Percentiles rank a stretch among this genome's conserved stretches.
Conservation (phyloP, 2,329 filamentous ascomycete species). For the Fonsecaea nubica region DNA sequence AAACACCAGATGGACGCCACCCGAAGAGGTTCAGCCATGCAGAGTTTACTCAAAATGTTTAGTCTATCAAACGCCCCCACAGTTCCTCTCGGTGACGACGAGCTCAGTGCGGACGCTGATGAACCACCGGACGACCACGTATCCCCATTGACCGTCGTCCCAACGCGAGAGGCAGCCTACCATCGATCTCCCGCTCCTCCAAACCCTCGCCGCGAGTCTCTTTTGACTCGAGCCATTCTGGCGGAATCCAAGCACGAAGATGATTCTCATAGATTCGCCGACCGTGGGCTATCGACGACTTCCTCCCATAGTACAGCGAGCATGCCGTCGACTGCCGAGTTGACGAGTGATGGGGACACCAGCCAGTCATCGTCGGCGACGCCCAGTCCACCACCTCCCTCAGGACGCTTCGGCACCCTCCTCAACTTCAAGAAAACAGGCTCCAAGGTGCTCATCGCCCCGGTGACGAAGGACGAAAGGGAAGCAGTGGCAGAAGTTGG, state of each 20-base stretch:
- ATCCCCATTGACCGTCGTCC: conserved; percentile 39
- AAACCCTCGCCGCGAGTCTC: conserved; percentile 69
- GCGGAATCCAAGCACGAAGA: conserved; percentile 65
- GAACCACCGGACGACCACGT: conserved; percentile 76
- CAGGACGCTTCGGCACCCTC: conserved; percentile 49
- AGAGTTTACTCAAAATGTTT: conserved; percentile 54
- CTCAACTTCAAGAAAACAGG: conserved; percentile 35
- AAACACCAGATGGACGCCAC: conserved; percentile 30
- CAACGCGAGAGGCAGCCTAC: conserved; percentile 47
- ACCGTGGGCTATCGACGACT: conserved; percentile 47
- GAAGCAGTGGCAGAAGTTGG: conserved; percentile 46
- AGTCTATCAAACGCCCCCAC: conserved; percentile 50
- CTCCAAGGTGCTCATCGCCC: conserved; percentile 40
- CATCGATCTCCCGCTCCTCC: conserved; percentile 49
- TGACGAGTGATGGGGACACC: conserved; percentile 94
- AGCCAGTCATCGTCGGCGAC: conserved; percentile 87
- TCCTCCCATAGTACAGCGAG: conserved; percentile 83
- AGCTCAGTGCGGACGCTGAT: conserved; percentile 77
- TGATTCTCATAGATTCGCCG: conserved; percentile 42
- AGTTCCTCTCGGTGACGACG: conserved; percentile 60
- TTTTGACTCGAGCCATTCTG: conserved; percentile 84
- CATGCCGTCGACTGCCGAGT: conserved; percentile 80
- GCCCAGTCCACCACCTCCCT: conserved; percentile 81
- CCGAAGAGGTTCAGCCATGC: conserved; percentile 42
- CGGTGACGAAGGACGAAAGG: conserved; percentile 41